Base-by-base conservation (phyloP, 106 monocot species). In the Gastrodia elata region DNA sequence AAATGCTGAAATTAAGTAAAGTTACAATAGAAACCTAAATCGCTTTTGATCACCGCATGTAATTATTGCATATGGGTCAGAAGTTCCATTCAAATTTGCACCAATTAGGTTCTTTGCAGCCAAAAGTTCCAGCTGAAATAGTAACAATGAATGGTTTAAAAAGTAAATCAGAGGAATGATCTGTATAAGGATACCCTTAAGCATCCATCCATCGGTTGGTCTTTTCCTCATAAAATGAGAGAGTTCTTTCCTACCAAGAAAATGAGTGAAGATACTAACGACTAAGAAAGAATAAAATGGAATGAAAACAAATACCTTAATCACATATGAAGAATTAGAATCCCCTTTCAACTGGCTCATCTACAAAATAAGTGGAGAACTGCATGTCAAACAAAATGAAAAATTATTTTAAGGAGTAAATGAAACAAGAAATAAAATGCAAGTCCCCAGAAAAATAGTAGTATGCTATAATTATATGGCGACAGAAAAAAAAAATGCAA, bases 11-110 rank as follows among this genome's bases (percentile, higher is more conserved):
- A n/a, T 6, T 27, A 24, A 5, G 38, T 48, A 39, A 39, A 70
- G 52, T 32, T n/a, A 33, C 26, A 16, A 28, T n/a, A 70, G 61
- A 76, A 38, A 96, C 92, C 96, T 97, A 74, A 97, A 97, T 70
- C 90, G 77, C 59, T 90, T 92, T 71, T 97, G 90, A 72, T 88
- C 96, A 34, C 86, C 92, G 78, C 92, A 92, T 38, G 87, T 84
- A 68, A 97, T 92, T 76, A 92, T 90, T 39, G 84, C 90, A 79
- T 97, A 97, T 25, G 96, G 96, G 86, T 97, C 96, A 65, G 96
- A 97, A 41, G 87, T 92, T 36, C 96, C 96, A 80, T 97, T 97
- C 77, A 92, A 78, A 70, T 92, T 96, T 76, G 92, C 96, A 82
- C 89, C 92, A 72, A 83, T 68, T 69, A 96, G 75, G 70, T 92